These are phyloP conservation scores for Penicillium sp. DNA, from an alignment of 2,329 filamentous ascomycete genomes.

Conservation along the genomic window DNA sequence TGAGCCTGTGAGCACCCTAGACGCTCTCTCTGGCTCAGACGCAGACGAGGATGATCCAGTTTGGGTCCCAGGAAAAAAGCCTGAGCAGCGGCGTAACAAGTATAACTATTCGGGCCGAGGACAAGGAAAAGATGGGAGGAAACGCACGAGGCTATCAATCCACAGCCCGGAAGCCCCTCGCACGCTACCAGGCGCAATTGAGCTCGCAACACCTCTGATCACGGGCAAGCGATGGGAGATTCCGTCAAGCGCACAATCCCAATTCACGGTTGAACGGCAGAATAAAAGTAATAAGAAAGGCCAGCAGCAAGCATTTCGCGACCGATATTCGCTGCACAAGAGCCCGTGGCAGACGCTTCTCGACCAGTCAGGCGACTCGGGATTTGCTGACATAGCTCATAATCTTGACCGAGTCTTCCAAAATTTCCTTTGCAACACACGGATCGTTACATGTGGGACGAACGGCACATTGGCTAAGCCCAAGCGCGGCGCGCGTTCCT, in stretches of 20 bases:
- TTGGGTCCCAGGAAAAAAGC: conserved; percentile 38
- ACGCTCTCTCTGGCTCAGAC: conserved; percentile 31
- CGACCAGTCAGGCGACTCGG: conserved; percentile 31
- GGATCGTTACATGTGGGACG: conserved; percentile 8
- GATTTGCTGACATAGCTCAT: conserved; percentile 36
- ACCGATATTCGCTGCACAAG: conserved; percentile 29
- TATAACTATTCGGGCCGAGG: conserved; percentile 39
- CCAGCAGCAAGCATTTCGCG: conserved; percentile 25
- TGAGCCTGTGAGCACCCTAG: not conserved
- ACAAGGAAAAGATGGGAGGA: conserved; percentile 22
- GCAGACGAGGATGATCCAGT: conserved; percentile 38
- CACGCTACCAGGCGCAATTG: conserved; percentile 41
- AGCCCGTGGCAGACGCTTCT: conserved; percentile 36
- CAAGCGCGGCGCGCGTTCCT: conserved; percentile 31
- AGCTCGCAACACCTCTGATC: conserved; percentile 43
- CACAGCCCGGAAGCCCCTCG: conserved; percentile 36
- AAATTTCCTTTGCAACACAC: conserved; percentile 38
- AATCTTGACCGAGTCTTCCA: conserved; percentile 36
- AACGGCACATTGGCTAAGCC: not conserved
- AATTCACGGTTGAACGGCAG: conserved; percentile 12
- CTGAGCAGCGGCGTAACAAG: conserved; percentile 32
- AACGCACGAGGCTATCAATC: conserved; percentile 31
- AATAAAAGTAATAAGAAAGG: conserved; percentile 8
- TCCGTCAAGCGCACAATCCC: conserved; percentile 21
- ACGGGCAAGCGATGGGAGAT: conserved; percentile 31